Evolutionary conservation across 352 stramenopile genomes (phyloP).

Genomic region (Globisporangium solare): DNA sequence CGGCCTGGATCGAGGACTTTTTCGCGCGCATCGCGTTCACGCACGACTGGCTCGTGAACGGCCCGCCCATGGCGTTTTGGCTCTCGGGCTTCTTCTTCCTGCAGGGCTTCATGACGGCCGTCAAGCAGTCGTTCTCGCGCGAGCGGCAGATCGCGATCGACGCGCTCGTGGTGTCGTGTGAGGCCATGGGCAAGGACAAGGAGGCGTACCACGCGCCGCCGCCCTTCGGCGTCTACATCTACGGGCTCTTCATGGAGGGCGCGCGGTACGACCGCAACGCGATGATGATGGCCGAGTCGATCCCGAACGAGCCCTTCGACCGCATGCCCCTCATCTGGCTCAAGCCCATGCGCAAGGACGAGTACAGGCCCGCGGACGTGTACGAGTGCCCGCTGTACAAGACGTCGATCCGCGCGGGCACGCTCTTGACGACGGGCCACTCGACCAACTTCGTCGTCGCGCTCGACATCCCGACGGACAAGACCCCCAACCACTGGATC

Average conservation of each 20-base stretch:
- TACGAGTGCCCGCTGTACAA: constrained; percentile 94
- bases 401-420: constrained; percentile 88
- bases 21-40: constrained; percentile 85
- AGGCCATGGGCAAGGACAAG: constrained; percentile 75
- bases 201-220: constrained; percentile 55
- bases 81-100: constrained; percentile 95
- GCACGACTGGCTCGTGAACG: constrained; percentile 76
- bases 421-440: constrained; percentile 90
- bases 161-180: constrained; percentile 81
- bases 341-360: constrained; percentile 70
- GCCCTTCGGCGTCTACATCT: constrained; percentile 91
- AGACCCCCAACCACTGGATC: constrained; percentile 89
- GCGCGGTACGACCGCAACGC: constrained; percentile 81
- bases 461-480: constrained; percentile 82
- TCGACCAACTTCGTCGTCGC: constrained; percentile 93
- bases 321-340: constrained; percentile 91
- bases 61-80: constrained; percentile 85
- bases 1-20: constrained; percentile 92
- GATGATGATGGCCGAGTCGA: constrained; percentile 85
- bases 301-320: constrained; percentile 86
- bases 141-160: constrained; percentile 91
- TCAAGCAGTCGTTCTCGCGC: constrained; percentile 91
- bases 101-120: constrained; percentile 93
- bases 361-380: constrained; percentile 65
- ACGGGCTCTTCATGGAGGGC: constrained; percentile 94